These are phyloP conservation scores for Gossypium ekmanianum DNA, from an alignment of 345 rosid genomes.

Conservation along the genomic window DNA sequence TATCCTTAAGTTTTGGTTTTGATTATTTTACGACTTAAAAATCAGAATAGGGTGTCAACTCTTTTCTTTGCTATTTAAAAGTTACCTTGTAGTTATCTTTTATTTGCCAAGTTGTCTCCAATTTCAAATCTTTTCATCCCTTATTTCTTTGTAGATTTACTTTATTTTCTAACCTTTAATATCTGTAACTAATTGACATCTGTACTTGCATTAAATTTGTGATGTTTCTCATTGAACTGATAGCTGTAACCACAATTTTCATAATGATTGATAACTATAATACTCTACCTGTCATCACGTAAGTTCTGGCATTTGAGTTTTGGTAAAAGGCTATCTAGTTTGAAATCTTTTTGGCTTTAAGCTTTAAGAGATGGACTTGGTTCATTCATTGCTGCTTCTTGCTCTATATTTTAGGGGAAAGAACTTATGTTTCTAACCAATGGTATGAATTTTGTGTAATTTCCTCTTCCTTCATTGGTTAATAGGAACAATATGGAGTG, in stretches of 20 bases:
- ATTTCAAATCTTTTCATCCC: background rate
- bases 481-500: constrained; percentile 72
- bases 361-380: background rate
- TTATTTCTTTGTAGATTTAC: background rate
- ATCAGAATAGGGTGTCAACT: background rate
- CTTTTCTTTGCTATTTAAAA: background rate
- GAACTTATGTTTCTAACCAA: background rate
- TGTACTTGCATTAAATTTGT: background rate
- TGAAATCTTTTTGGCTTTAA: background rate
- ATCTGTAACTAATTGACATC: background rate
- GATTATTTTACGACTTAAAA: background rate
- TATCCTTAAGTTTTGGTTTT: background rate
- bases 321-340: background rate
- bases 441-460: background rate
- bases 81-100: background rate
- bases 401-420: background rate
- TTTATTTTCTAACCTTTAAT: background rate
- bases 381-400: background rate
- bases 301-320: background rate
- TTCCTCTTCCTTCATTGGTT: constrained; percentile 17
- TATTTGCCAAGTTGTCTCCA: background rate
- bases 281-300: background rate
- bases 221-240: background rate
- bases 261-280: background rate
- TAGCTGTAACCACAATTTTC: background rate